Conservation (phyloP, 345 rosid species). For the Streptanthus diversifolius region DNA sequence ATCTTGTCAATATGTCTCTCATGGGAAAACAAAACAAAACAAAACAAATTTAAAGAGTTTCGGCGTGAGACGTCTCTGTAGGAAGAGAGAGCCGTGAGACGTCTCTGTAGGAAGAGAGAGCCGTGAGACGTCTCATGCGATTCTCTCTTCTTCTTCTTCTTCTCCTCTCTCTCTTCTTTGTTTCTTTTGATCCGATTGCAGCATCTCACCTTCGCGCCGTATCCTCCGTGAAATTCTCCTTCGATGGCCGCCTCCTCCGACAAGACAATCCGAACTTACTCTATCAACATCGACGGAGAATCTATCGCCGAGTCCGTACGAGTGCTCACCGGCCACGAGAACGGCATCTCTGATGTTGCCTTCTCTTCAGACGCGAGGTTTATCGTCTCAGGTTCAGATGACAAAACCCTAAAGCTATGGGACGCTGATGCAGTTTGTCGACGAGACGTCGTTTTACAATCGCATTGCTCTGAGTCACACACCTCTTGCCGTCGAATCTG, state of each 20-base stretch:
- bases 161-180: no score
- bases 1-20: no score
- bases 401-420: constrained; percentile 90
- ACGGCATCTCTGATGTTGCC: constrained; percentile 82
- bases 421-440: constrained; percentile 54
- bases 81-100: no score
- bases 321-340: constrained; percentile 65
- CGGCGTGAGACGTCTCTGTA: no score
- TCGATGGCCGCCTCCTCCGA: constrained; percentile 89
- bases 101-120: no score
- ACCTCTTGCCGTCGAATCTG: constrained; percentile 48
- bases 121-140: no score
- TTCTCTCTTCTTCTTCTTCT: no score
- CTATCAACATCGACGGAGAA: constrained; percentile 42
- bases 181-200: no score
- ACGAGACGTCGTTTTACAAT: constrained; percentile 68
- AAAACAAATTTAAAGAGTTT: no score
- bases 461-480: constrained; percentile 55
- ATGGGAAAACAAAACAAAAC: no score
- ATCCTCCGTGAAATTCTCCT: constrained; percentile 84
- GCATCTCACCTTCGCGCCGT: constrained; percentile 64
- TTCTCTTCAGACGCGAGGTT: constrained; percentile 84
- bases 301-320: constrained; percentile 42
- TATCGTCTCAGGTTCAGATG: constrained; percentile 92
- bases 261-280: constrained; percentile 65